Evolutionary conservation across 805 yeast genomes (phyloP), one percentile per base, ranked within the genome.

Genomic region (Saturnispora quitensis): DNA sequence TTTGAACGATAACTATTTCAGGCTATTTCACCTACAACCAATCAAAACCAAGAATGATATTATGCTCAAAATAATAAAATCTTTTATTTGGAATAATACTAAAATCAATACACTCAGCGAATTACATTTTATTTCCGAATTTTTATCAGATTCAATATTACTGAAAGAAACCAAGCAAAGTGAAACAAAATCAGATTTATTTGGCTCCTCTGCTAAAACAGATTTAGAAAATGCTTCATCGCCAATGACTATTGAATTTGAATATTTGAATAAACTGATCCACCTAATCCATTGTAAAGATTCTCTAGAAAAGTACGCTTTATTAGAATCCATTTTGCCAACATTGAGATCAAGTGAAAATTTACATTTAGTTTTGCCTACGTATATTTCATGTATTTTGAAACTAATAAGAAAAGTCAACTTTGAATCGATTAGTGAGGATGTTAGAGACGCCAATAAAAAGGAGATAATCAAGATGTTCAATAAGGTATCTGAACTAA

Each of bases 401-500:
- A 76, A 74, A 60, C 67, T 86, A 24, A 75, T 86, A 28, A 76
- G 86, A 58, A 25, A 27, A 28, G 10, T 50, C 25, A 60, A 68
- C 43, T 62, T 69, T 22, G 48, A 57, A 12, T 60, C 56, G 36
- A 47, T 62, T 9, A 12, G 22, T 20, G 15, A 10, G 5, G 13
- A 31, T 31, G 34, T 31, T 10, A 31, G 13, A 31, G 34, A 31
- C 13, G 34, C 13, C 13, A 55, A 58, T 17, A 60, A 58, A 33
- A 45, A 56, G 20, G 55, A 58, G 45, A 53, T 59, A 10, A 56
- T 61, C 3, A 52, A 49, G 43, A 70, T 82, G n/a, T 86, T 90
- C 72, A 88, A 87, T 59, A 86, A 82, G 58, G 68, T 86, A 9
- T 82, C 91, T 10, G 74, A 83, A 28, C 73, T 84, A 8, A 77